A percentile compares a stretch with the other conserved stretches of the same genome.
Conservation (phyloP, 441 rosid genomes). For the Breynia disticha region DNA sequence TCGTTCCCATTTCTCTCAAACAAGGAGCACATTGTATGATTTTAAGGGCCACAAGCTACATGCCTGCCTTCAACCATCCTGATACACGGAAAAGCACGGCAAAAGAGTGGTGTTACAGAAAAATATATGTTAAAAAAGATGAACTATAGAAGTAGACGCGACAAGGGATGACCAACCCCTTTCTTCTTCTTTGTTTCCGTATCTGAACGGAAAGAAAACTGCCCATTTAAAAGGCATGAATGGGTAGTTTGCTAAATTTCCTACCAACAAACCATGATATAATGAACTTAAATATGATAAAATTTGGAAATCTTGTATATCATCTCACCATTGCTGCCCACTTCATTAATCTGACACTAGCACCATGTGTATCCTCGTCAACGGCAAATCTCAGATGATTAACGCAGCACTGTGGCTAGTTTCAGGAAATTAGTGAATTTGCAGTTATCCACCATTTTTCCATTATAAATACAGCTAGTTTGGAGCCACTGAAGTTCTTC, state of each 20-base stretch:
- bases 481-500: too few species aligned
- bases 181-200: too few species aligned
- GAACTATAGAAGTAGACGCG: too few species aligned
- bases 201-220: constrained; percentile 32
- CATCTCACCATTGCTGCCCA: constrained; percentile 9
- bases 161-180: too few species aligned
- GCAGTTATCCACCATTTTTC: constrained; percentile 8
- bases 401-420: constrained; percentile 23
- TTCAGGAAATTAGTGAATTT: constrained; percentile 3
- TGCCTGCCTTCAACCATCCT: too few species aligned
- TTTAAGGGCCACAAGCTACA: too few species aligned
- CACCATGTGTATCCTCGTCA: constrained; percentile 4
- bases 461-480: background rate
- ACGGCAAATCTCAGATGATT: constrained; percentile 13
- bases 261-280: background rate
- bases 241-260: constrained; percentile 10
- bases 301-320: constrained; percentile 2
- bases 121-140: too few species aligned
- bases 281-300: background rate
- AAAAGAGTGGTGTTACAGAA: too few species aligned
- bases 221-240: constrained; percentile 16
- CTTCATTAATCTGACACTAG: constrained; percentile 1
- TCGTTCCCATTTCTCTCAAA: too few species aligned
- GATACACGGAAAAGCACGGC: too few species aligned
- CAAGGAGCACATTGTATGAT: too few species aligned